Conservation (phyloP, 768 basidiomycete species). For the Fistulinella prunicolor region DNA sequence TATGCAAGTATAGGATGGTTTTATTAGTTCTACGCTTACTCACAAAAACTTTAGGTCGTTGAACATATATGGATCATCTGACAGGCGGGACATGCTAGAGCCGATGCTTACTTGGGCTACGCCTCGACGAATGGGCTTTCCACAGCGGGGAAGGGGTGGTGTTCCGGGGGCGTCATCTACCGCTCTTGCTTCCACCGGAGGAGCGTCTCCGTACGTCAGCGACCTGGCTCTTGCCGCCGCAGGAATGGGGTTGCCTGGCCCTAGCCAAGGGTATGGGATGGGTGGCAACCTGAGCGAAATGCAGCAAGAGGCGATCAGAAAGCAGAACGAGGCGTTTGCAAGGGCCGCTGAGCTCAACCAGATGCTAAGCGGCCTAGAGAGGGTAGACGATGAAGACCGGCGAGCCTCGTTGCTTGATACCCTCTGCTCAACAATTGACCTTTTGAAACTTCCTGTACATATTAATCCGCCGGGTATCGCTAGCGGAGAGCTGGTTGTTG, state of each 20-base stretch:
- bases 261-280: conserved; percentile 17
- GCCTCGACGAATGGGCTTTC: conserved; percentile 60
- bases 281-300: conserved; percentile 34
- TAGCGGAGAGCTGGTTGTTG: conserved; percentile 63
- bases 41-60: conserved; percentile 45
- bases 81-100: conserved; percentile 59
- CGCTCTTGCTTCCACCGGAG: conserved; percentile 14
- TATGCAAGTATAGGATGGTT: conserved; percentile 44
- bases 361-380: conserved; percentile 66
- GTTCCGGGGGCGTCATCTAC: conserved; percentile 22
- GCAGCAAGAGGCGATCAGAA: conserved; percentile 33
- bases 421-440: conserved; percentile 64
- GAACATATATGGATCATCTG: conserved; percentile 66
- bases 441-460: conserved; percentile 67
- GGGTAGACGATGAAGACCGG: conserved; percentile 73
- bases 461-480: conserved; percentile 67
- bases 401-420: conserved; percentile 69
- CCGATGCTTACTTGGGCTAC: conserved; percentile 73
- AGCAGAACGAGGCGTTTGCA: conserved; percentile 41
- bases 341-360: conserved; percentile 67
- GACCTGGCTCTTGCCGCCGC: conserved; percentile 16
- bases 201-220: conserved; percentile 12
- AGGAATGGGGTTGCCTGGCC: conserved; percentile 13
- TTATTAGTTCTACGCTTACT: neutral
- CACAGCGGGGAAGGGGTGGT: conserved; percentile 11